Conservation (phyloP, 257 asterid genomes). For the Fraxinus pennsylvanica region DNA sequence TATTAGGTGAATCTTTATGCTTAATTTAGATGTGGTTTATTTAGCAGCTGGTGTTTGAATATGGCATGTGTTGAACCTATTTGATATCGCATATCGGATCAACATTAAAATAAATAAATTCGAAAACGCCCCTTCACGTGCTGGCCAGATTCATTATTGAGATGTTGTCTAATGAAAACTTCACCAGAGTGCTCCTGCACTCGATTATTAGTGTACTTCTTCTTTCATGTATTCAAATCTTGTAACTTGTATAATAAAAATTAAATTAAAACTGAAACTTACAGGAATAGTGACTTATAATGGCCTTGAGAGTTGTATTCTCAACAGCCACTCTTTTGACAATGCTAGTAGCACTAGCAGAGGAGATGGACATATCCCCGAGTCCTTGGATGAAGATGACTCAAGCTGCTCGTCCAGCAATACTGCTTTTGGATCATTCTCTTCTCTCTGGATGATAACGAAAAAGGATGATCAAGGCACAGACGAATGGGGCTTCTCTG, state of each 20-base stretch:
- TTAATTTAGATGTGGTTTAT: not conserved
- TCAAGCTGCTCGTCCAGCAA: slow-evolving; percentile 85
- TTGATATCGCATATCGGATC: slow-evolving; percentile 20
- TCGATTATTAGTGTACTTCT: too few relatives aligned
- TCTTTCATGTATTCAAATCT: not conserved
- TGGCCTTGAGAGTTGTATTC: slow-evolving; percentile 85
- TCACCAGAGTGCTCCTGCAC: too few relatives aligned
- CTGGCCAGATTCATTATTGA: not conserved
- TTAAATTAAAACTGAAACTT: not conserved
- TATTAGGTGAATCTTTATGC: slow-evolving; percentile 17
- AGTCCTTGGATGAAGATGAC: slow-evolving; percentile 73
- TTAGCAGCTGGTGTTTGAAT: slow-evolving; percentile 5
- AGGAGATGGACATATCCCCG: slow-evolving; percentile 67
- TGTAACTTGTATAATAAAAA: not conserved
- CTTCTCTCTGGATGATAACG: slow-evolving; percentile 61
- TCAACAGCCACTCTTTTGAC: slow-evolving; percentile 53
- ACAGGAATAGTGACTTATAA: slow-evolving; percentile 73
- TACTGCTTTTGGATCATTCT: slow-evolving; percentile 67
- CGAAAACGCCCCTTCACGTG: not conserved
- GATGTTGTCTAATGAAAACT: too few relatives aligned
- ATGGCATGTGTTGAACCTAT: not conserved
- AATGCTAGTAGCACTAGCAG: slow-evolving; percentile 71
- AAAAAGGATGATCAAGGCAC: slow-evolving; percentile 57
- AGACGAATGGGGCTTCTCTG: slow-evolving; percentile 54
- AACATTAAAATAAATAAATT: not conserved